A percentile compares a stretch with the other conserved stretches of the same genome.
Conservation (phyloP, 1,284 basidiomycete genomes). For the Phlebopus sp. region DNA sequence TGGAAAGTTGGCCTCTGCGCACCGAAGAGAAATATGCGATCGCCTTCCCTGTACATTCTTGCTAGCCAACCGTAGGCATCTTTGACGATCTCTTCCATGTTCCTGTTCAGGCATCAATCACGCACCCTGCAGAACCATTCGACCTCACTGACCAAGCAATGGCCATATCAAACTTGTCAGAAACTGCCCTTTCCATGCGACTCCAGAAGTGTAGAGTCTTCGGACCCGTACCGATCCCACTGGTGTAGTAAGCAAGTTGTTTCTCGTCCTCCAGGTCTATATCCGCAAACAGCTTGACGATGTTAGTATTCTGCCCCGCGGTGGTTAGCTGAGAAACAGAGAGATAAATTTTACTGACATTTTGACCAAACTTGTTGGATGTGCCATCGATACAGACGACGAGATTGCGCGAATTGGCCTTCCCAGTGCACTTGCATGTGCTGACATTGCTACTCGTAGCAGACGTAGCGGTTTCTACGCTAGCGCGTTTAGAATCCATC, state of each 20-base stretch:
- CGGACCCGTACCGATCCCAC: constrained; percentile 37
- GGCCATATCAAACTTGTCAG: constrained; percentile 26
- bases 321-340: constrained; percentile 5
- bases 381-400: constrained; percentile 31
- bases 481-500: too few species aligned
- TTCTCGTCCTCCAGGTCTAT: constrained; percentile 21
- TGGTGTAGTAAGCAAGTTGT: constrained; percentile 36
- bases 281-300: constrained; percentile 33
- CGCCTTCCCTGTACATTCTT: constrained; percentile 35
- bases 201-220: constrained; percentile 18
- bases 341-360: constrained; percentile 17
- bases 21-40: constrained; percentile 45
- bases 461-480: too few species aligned
- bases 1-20: not conserved
- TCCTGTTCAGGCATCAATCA: constrained; percentile 24
- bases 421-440: not conserved
- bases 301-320: constrained; percentile 33
- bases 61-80: constrained; percentile 42
- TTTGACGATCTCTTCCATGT: constrained; percentile 29
- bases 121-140: constrained; percentile 1
- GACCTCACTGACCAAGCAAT: constrained; percentile 24
- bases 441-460: too few species aligned
- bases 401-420: constrained; percentile 20
- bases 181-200: constrained; percentile 17
- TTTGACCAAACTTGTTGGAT: constrained; percentile 27